phyloP scores from a whole-genome alignment of 176 grass and related monocot genomes.

The Sorghum bicolor region DNA sequence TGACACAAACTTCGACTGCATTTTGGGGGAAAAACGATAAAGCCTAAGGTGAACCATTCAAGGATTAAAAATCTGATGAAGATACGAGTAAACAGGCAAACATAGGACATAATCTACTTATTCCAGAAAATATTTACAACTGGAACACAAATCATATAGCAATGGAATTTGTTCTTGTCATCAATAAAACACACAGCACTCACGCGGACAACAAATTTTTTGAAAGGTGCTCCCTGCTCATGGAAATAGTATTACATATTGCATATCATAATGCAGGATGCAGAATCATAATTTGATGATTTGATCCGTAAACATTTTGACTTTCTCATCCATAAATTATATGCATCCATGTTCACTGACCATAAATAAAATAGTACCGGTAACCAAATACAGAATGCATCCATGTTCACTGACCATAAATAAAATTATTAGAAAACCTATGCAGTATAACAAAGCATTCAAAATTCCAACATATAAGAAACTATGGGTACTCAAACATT shows the following conservation, averaged over 20 bases:
- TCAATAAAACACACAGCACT: neutral
- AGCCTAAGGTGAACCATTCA: conserved; percentile 3
- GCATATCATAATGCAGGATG: neutral
- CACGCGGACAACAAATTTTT: neutral
- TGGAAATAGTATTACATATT: neutral
- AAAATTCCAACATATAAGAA: neutral
- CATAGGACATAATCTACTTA: neutral
- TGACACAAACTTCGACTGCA: neutral
- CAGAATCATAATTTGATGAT: neutral
- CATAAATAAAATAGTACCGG: neutral
- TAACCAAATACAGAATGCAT: neutral
- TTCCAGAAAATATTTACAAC: neutral
- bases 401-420: neutral
- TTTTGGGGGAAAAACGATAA: neutral
- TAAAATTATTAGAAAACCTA: neutral
- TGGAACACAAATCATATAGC: neutral
- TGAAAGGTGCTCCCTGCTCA: neutral
- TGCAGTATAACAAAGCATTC: neutral
- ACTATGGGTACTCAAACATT: neutral
- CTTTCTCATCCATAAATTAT: neutral
- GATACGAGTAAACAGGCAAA: neutral
- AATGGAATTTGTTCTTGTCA: neutral
- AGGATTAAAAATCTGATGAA: neutral
- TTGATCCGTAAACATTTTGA: neutral
- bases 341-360: neutral